Percentiles rank a stretch among this genome's conserved stretches.
These are phyloP conservation scores for Phytophthora hibernalis DNA, from an alignment of 352 stramenopile species.

Conservation along the genomic window DNA sequence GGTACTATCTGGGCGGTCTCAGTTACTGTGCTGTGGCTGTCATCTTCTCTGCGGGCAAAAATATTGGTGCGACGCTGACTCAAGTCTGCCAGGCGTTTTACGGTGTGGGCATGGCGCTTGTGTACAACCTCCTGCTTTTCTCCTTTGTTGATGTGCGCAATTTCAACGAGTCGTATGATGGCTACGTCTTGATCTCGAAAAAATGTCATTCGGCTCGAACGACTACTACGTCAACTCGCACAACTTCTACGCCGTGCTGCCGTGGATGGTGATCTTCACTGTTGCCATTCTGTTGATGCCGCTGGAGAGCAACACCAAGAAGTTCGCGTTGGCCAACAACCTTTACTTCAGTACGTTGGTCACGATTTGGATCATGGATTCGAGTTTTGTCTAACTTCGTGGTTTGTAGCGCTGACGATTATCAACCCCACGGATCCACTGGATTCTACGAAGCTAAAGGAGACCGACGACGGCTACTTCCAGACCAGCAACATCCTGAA, in stretches of 20 bases:
- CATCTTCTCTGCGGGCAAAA: conserved; percentile 81
- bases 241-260: conserved; percentile 79
- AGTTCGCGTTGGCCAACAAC: conserved; percentile 85
- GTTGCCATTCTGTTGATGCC: conserved; percentile 66
- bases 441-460: conserved; percentile 56
- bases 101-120: conserved; percentile 76
- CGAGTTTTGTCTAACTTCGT: conserved; percentile 13
- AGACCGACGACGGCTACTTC: conserved; percentile 53
- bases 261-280: conserved; percentile 82
- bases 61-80: conserved; percentile 70
- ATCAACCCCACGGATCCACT: conserved; percentile 72
- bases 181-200: conserved; percentile 65
- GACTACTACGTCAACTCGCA: conserved; percentile 76
- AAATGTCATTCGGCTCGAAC: conserved; percentile 56
- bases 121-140: conserved; percentile 85
- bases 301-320: conserved; percentile 87
- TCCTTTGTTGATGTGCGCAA: conserved; percentile 48
- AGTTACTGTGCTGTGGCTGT: conserved; percentile 81
- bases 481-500: conserved; percentile 69
- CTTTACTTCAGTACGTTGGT: conserved; percentile 76
- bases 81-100: conserved; percentile 81
- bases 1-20: conserved; percentile 65
- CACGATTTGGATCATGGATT: background rate
- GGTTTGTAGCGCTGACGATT: conserved; percentile 64
- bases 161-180: conserved; percentile 53